phyloP scores from a whole-genome alignment of 2,329 filamentous ascomycete genomes.

The Calonectria crousiana region DNA sequence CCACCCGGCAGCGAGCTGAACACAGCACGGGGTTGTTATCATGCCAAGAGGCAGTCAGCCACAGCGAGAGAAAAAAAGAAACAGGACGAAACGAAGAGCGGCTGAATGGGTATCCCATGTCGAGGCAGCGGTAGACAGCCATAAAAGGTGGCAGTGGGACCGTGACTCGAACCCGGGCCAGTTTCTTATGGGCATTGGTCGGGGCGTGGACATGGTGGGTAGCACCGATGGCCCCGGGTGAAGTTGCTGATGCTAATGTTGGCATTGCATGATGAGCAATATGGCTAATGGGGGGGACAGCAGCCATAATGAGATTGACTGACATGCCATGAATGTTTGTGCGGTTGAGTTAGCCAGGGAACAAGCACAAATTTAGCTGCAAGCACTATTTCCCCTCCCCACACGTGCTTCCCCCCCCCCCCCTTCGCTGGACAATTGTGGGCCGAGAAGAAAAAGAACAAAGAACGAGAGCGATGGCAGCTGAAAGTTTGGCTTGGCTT shows the following conservation, averaged over 20 bases:
- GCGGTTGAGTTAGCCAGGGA: background rate
- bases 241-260: background rate
- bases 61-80: background rate
- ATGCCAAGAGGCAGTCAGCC: background rate
- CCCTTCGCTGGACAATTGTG: background rate
- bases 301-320: background rate
- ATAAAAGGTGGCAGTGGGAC: conserved; percentile 7
- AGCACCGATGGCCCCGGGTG: background rate
- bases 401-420: background rate
- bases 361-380: background rate
- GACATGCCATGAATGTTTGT: conserved; percentile 4
- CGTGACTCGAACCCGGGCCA: background rate
- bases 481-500: background rate
- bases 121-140: background rate
- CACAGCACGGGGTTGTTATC: background rate
- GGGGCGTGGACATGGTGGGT: background rate
- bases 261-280: background rate
- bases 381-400: background rate
- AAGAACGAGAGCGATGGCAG: background rate
- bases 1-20: background rate
- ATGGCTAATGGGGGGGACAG: background rate
- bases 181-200: background rate
- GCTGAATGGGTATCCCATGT: background rate
- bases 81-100: background rate
- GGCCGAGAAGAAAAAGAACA: background rate